phyloP scores from a whole-genome alignment of 192 early-diverging fungal genomes.

The Backusella tarrabulga region DNA sequence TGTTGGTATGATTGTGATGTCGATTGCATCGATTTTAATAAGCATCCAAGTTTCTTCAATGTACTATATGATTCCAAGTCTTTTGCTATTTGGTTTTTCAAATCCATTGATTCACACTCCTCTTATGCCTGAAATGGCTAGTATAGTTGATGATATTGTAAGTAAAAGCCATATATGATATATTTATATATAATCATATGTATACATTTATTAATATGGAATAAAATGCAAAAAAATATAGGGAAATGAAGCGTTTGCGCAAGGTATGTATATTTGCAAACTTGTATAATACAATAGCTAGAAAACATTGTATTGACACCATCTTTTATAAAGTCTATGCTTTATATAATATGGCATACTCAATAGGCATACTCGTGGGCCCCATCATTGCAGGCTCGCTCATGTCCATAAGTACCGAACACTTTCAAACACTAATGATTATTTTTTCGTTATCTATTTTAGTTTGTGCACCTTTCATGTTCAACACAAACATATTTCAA shows the following conservation, averaged over 20 bases:
- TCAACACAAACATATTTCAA: background rate
- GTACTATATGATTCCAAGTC: slow-evolving; percentile 30
- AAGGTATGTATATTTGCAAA: background rate
- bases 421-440: background rate
- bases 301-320: background rate
- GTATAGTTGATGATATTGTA: slow-evolving; percentile 59
- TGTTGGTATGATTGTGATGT: slow-evolving; percentile 44
- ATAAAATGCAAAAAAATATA: background rate
- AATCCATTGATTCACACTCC: slow-evolving; percentile 57
- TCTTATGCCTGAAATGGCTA: slow-evolving; percentile 63
- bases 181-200: background rate
- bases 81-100: slow-evolving; percentile 50
- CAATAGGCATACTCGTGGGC: background rate
- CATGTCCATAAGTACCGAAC: background rate
- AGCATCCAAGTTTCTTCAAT: slow-evolving; percentile 33
- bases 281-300: background rate
- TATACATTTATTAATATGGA: background rate
- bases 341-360: background rate
- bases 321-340: background rate
- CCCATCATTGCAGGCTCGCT: background rate
- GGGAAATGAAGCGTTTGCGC: background rate
- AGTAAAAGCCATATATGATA: slow-evolving; percentile 27
- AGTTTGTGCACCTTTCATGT: background rate
- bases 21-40: slow-evolving; percentile 37
- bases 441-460: background rate